Conservation (phyloP, 1,139 yeast species). For the Diutina pseudorugosa region DNA sequence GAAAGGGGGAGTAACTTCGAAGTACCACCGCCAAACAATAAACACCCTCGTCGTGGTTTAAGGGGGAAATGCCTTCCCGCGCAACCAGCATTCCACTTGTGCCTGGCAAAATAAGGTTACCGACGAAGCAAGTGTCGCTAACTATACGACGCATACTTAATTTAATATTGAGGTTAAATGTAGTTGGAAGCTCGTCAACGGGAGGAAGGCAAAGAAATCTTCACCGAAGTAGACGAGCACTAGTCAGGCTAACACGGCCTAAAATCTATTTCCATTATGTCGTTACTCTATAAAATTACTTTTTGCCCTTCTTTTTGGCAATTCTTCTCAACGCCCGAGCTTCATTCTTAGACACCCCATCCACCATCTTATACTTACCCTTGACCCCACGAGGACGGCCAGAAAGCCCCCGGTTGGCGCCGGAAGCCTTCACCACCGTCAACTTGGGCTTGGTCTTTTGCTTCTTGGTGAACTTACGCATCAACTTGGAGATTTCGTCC, state of each 20-base stretch:
- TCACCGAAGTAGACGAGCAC: too few species aligned
- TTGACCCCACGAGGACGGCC: constrained; percentile 97
- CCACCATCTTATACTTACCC: constrained; percentile 99
- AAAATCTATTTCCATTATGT: not conserved
- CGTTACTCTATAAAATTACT: not conserved
- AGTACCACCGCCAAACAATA: not conserved
- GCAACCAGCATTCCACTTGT: not conserved
- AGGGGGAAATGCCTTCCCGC: not conserved
- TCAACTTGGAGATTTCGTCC: constrained; percentile 77
- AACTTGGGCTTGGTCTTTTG: constrained; percentile 71
- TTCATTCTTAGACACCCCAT: constrained; percentile 95
- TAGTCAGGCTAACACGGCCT: too few species aligned
- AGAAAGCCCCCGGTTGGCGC: constrained; percentile 70
- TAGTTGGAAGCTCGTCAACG: not conserved
- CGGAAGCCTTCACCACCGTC: constrained; percentile 83
- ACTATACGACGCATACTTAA: not conserved
- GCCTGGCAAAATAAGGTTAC: not conserved
- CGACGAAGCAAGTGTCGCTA: not conserved
- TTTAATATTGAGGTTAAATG: too few species aligned
- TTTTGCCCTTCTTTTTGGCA: constrained; percentile 45
- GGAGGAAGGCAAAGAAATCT: too few species aligned
- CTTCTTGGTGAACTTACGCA: constrained; percentile 72
- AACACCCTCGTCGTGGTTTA: too few species aligned
- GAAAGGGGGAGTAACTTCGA: not conserved
- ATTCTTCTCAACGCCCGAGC: constrained; percentile 86